Conservation (phyloP, 176 grass and related monocot genomes). For the barley (Hordeum vulgare) region DNA sequence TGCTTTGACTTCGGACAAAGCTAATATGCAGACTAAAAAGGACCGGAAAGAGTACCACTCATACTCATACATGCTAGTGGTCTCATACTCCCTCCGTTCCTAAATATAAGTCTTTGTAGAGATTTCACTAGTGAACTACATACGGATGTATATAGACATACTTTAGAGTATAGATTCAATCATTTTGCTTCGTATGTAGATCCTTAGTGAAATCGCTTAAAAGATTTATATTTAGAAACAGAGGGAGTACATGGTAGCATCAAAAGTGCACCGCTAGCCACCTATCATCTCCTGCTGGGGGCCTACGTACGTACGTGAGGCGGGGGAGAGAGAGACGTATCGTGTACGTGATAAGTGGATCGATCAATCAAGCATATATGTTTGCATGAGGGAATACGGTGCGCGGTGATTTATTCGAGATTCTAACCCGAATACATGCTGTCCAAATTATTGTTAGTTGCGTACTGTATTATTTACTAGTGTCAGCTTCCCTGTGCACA, state of each 20-base stretch:
- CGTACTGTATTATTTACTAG: background rate
- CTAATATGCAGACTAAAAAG: no score
- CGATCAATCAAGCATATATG: conserved; percentile 5
- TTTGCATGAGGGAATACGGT: conserved; percentile 23
- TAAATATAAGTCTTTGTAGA: no score
- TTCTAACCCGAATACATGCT: background rate
- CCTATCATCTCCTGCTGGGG: conserved; percentile 23
- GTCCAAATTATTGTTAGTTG: conserved; percentile 11
- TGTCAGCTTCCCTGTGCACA: background rate
- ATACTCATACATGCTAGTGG: background rate
- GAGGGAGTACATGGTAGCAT: conserved; percentile 17
- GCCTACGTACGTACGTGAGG: background rate
- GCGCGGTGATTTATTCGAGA: background rate
- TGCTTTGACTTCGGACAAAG: no score
- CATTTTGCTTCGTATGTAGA: no score
- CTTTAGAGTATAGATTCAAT: no score
- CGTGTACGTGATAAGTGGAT: background rate
- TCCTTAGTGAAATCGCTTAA: no score
- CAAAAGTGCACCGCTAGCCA: background rate
- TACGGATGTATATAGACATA: no score
- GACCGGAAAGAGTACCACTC: no score
- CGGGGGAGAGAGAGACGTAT: conserved; percentile 7
- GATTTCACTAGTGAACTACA: no score
- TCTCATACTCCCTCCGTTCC: no score
- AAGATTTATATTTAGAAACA: no score